Evolutionary conservation across 768 basidiomycete genomes (phyloP), one percentile per base, ranked within the genome.

Genomic region (Obba rivulosa): DNA sequence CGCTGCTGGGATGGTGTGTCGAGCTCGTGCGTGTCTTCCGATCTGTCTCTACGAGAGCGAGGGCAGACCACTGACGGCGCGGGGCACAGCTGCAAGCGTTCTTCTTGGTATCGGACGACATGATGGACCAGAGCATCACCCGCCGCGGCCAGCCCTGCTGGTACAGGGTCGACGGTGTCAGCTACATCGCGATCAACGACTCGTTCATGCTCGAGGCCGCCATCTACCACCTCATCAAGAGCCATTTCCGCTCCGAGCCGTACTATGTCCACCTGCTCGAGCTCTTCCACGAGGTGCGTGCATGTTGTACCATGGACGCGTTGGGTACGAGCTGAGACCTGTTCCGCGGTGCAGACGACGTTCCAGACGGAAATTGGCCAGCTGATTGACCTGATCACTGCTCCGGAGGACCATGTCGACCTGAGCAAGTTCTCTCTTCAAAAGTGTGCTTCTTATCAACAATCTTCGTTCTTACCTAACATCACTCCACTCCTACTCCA

Each of bases 291-390:
- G 92, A 97, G 52, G 83, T 82, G 20, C 48, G 76, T 64, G n/a
- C 21, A 8, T 22, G 14, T 22, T 24, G 23, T 11, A 16, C 37
- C 9, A 16, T 8, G 22, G 10, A 2, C 18, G 25, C 43, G n/a
- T 45, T 41, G 24, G 35, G 24, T 45, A 23, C 16, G 35, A 39
- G 18, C 34, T 34, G 24, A 23, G 1, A 25, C 14, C 14, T 35
- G 31, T 46, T 9, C 20, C 18, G 17, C 20, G 28, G 4, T 31
- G 14, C 39, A 71, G 66, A 81, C 79, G 41, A 77, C 92, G 0
- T 90, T 88, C 71, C 84, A 92, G 66, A 99, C 96, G 1, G 94
- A 96, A 70, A 83, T 96, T 68, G 96, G 96, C 1, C 95, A 98
- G 68, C 75, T 99, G 45, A 85, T 98, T 52, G 95, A 98, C 68